Evolutionary conservation across 2,329 filamentous ascomycete species (phyloP).

Genomic region (Botrytis aclada): DNA sequence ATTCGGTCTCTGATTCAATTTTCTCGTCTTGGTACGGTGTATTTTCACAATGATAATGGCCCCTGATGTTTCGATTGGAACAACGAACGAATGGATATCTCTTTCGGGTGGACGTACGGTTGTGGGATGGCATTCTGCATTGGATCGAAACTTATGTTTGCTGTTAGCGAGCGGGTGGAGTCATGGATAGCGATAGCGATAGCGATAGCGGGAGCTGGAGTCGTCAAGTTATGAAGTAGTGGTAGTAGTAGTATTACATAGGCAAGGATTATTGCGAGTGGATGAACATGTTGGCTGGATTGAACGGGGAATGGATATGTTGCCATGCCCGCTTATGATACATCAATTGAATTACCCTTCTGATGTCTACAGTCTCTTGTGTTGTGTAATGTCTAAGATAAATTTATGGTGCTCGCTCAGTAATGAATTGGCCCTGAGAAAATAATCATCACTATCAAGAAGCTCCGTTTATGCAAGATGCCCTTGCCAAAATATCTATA

Average conservation of each 20-base stretch:
- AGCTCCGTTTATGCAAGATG: neutral
- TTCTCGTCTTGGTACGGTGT: slow-evolving; percentile 6
- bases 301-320: neutral
- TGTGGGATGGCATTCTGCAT: slow-evolving; percentile 13
- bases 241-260: slow-evolving; percentile 7
- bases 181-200: neutral
- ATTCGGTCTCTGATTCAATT: neutral
- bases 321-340: neutral
- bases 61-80: slow-evolving; percentile 10
- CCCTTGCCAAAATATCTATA: neutral
- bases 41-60: slow-evolving; percentile 10
- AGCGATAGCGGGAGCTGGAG: neutral
- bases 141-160: slow-evolving; percentile 12
- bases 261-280: neutral
- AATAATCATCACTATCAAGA: neutral
- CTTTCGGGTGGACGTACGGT: neutral
- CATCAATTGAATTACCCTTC: slow-evolving; percentile 12
- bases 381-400: neutral
- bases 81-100: slow-evolving; percentile 9
- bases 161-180: slow-evolving; percentile 9
- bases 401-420: neutral
- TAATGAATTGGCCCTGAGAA: neutral
- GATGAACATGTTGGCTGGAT: neutral
- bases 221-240: neutral
- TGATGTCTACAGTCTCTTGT: neutral